Evolutionary conservation across 441 rosid species (phyloP).

Genomic region (Breynia disticha): DNA sequence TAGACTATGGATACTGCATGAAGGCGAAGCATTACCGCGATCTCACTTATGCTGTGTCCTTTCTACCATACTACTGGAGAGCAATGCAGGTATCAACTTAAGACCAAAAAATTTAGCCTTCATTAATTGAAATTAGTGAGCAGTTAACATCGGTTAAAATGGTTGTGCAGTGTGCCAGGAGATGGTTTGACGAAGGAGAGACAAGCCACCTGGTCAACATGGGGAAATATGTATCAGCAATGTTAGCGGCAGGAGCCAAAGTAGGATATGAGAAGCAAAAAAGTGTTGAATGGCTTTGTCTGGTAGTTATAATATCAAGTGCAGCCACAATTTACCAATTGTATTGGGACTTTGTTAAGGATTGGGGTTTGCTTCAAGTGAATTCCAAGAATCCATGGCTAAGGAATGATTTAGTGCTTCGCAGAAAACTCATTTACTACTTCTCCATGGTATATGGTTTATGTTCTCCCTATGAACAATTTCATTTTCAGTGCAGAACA

Average conservation of each 20-base stretch:
- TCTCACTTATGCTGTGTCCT: slow-evolving; percentile 94
- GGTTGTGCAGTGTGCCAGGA: slow-evolving; percentile 71
- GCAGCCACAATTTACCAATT: slow-evolving; percentile 86
- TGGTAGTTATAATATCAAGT: slow-evolving; percentile 75
- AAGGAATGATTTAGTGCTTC: slow-evolving; percentile 87
- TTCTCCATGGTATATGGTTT: slow-evolving; percentile 66
- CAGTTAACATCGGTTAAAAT: neutral
- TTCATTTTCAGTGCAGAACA: neutral
- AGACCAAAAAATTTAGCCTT: neutral
- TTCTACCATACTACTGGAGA: slow-evolving; percentile 96
- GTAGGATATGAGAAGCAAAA: slow-evolving; percentile 81
- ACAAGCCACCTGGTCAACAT: slow-evolving; percentile 73
- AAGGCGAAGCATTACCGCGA: slow-evolving; percentile 64
- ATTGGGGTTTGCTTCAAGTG: slow-evolving; percentile 94
- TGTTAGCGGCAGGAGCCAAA: slow-evolving; percentile 96
- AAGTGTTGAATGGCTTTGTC: slow-evolving; percentile 63
- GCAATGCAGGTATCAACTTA: slow-evolving; percentile 80
- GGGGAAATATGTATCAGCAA: slow-evolving; percentile 95
- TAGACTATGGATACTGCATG: slow-evolving; percentile 85
- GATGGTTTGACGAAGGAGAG: slow-evolving; percentile 95
- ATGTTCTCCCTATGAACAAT: neutral
- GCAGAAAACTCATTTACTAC: slow-evolving; percentile 79
- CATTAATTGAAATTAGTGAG: neutral
- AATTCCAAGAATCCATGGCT: slow-evolving; percentile 95
- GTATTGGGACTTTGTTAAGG: slow-evolving; percentile 98